Evolutionary conservation across 257 asterid genomes (phyloP).

Genomic region (Solanum chiquidenum): DNA sequence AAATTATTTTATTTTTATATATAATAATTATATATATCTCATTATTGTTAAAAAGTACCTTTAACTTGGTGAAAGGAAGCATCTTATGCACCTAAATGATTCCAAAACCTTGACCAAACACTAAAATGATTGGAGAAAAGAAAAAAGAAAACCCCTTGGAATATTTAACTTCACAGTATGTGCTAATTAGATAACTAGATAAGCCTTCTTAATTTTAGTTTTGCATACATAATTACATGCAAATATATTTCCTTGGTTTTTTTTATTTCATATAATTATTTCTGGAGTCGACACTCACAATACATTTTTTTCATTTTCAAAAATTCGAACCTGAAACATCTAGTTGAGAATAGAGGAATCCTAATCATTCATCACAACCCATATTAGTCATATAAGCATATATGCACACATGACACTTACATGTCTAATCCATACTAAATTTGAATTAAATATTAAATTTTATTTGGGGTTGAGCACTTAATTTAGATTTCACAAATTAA

Average conservation of each 20-base stretch:
- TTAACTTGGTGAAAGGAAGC: neutral
- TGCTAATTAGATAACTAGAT: neutral
- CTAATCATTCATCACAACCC: fast-evolving
- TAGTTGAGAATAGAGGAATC: fast-evolving
- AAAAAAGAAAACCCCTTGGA: neutral
- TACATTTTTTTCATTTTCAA: no score
- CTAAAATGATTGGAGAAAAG: neutral
- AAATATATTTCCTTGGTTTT: neutral
- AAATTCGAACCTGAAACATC: fast-evolving
- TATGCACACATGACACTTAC: neutral
- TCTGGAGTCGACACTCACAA: no score
- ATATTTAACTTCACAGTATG: neutral
- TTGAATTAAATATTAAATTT: neutral
- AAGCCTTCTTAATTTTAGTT: neutral
- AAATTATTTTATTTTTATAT: neutral
- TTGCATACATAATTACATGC: neutral
- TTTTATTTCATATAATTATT: no score
- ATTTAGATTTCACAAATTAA: neutral
- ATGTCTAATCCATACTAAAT: neutral
- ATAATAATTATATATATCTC: neutral
- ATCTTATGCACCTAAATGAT: neutral
- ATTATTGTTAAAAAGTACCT: neutral
- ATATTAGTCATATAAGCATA: neutral
- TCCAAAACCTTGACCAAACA: neutral
- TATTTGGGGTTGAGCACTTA: neutral